Base-by-base conservation (phyloP, 768 basidiomycete species). In the Hygrocybe punicea region DNA sequence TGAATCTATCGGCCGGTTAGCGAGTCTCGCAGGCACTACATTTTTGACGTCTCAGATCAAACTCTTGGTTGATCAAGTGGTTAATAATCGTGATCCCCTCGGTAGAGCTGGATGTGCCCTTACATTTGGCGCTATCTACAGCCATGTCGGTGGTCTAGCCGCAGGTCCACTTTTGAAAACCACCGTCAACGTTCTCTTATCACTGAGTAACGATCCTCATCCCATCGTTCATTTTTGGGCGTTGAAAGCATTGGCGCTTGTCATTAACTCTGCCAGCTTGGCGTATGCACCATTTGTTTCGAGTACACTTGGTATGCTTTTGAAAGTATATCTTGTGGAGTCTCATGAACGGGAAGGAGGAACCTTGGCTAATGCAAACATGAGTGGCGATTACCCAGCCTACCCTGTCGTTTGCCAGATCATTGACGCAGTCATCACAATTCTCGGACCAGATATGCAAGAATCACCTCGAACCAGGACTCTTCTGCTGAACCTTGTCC, bases 181-280 rank as follows among this genome's bases (percentile, higher is more conserved):
- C 1, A 93, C 95, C 0, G 90, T 96, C 59, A 94, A 97, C 66
- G 86, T 98, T 45, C 78, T 98, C 36, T 91, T 96, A 84, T 96
- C 95, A 0, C 82, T 99, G 17, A 86, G 89, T 70, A 94, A 91
- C 59, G 97, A 99, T 69, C 94, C 96, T 0, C 97, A 98, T 68
- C 96, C 97, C 0, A 81, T 93, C 33, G 97, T 98, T 6, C 96
- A 98, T 70, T 97, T 89, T 66, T 95, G 90, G 86, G 87, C 96
- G 2, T 76, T 98, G 59, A 85, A 83, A 48, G 90, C 97, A 1
- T 77, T 99, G 29, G 84, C 88, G 6, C 80, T 84, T 14, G 95
- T 98, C 56, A 87, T 97, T 68, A 87, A 91, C 66, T 88, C 95
- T 3, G 94, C 96, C 3, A 94, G 90, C 71, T 74, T 98, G 55